Base-by-base conservation (phyloP, 768 basidiomycete genomes). In the Dentipellis fragilis region DNA sequence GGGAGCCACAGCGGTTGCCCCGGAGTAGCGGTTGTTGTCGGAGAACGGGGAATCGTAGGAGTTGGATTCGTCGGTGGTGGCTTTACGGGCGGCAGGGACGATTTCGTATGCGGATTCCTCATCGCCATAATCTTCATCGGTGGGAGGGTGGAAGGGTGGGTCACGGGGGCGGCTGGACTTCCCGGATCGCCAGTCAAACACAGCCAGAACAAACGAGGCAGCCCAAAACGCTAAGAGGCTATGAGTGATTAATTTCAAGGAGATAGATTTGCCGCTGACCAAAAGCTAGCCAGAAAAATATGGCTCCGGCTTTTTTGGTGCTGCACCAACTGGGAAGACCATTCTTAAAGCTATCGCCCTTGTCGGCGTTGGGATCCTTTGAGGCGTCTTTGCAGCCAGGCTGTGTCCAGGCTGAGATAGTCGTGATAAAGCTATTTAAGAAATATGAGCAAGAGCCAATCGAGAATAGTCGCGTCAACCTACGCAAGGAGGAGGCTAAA, bases 261-360 rank as follows among this genome's bases (percentile, higher is more conserved):
- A 29, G 10, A 35, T 45, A 14, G 9, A 16, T 8, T 6, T 6
- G 29, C 17, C 16, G 29, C 83, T 49, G 61, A 89, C 90, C 76
- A 54, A 90, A 89, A 1, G 81, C 74, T 9, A 92, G 67, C 93
- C 93, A 95, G 67, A 93, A 86, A 71, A 97, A 96, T 48, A 94
- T 80, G 4, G 82, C 82, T 0, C 80, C 89, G 2, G 93, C 93
- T 63, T 91, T 93, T 73, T 96, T 97, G 7, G 93, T 94, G 59
- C 75, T 82, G 69, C 93, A 97, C 89, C 90, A 96, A 0, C 87
- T 82, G 3, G 77, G 70, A 2, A 97, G 73, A 17, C 74, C 89
- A 4, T 75, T 74, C 59, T 78, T 77, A 67, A 87, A 97, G 56
- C 75, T 79, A 34, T 77, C 72, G 17, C 87, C 85, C 35, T 68